Base-by-base conservation (phyloP, 1,139 yeast genomes). In the Pichia sp. region DNA sequence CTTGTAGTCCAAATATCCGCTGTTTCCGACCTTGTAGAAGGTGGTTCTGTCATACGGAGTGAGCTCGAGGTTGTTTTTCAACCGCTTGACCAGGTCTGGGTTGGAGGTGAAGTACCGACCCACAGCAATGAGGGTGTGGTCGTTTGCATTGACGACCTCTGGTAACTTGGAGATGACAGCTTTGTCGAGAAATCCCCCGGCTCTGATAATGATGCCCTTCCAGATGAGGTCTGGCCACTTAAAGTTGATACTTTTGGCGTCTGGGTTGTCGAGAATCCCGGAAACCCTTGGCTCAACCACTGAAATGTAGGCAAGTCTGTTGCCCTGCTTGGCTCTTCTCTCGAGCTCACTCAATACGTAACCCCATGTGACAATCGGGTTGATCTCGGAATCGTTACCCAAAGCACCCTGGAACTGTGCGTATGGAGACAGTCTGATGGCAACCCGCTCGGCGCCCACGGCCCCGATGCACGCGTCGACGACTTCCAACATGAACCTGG, bases 351-450 rank as follows among this genome's bases (percentile, higher is more conserved):
- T 58, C n/a, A 73, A 60, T 23, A 76, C 58, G 59, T 76, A 75
- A 15, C 72, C 70, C 56, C 70, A 72, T 7, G 69, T 67, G 16
- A 70, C 73, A 34, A 72, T 67, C n/a, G 79, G 77, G 46, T 73
- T 73, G 32, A 70, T 67, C 23, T 63, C 68, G 36, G 70, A 70
- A 13, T 73, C 65, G 31, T 61, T 71, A 41, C 70, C 71, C 36
- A 46, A 61, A 64, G 73, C 72, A 36, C 74, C 78, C 63, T 74
- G 76, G 63, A 74, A 71, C 5, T 62, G 62, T 19, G 76, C 75
- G 73, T 78, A 83, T 46, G 92, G 92, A 7, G 89, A 81, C 11
- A 86, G 62, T 68, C 90, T 76, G 55, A 84, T 68, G 31, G 80
- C 87, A 30, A 81, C 72, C 59, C 72, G 76, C 8, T 61, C 63